Percentiles rank a stretch among this genome's conserved stretches.
These are phyloP conservation scores for Cryptococcus depauperatus DNA, from an alignment of 1,284 basidiomycete species.

Conservation along the genomic window DNA sequence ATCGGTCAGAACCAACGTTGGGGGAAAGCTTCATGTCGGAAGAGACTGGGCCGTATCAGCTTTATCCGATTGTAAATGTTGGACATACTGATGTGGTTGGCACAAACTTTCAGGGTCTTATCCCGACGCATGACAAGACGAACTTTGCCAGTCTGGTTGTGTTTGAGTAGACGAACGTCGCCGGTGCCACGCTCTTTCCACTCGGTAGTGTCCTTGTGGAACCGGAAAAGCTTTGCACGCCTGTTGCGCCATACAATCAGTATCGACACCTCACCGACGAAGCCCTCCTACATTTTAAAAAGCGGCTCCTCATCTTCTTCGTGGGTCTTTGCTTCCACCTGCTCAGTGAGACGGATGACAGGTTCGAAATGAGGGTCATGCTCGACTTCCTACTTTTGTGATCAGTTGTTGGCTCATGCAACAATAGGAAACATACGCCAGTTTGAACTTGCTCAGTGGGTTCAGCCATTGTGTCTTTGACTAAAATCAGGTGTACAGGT, in stretches of 20 bases:
- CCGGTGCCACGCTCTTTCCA: constrained; percentile 80
- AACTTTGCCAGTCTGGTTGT: constrained; percentile 84
- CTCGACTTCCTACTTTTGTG: constrained; percentile 53
- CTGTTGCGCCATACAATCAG: constrained; percentile 46
- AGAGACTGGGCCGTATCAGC: constrained; percentile 54
- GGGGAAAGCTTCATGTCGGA: constrained; percentile 90
- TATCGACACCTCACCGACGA: not conserved
- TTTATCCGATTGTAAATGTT: not conserved
- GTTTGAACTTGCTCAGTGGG: not conserved
- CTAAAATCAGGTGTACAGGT: constrained; percentile 2
- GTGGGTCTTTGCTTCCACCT: constrained; percentile 87
- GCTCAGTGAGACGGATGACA: constrained; percentile 85
- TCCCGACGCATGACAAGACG: constrained; percentile 98
- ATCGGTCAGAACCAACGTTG: constrained; percentile 97
- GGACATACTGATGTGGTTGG: constrained; percentile 86
- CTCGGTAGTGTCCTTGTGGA: constrained; percentile 69
- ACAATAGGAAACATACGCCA: not conserved
- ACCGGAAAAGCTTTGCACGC: constrained; percentile 98
- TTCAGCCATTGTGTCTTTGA: constrained; percentile 1
- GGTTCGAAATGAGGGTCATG: constrained; percentile 90
- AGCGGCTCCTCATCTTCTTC: constrained; percentile 90
- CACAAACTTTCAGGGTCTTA: constrained; percentile 99
- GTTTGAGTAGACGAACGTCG: constrained; percentile 77
- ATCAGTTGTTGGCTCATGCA: not conserved
- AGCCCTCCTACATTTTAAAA: constrained; percentile 76